Percentiles rank a stretch among this genome's conserved stretches.
These are phyloP conservation scores for Trichoderma endophyticum DNA, from an alignment of 2,329 filamentous ascomycete genomes.

Conservation along the genomic window DNA sequence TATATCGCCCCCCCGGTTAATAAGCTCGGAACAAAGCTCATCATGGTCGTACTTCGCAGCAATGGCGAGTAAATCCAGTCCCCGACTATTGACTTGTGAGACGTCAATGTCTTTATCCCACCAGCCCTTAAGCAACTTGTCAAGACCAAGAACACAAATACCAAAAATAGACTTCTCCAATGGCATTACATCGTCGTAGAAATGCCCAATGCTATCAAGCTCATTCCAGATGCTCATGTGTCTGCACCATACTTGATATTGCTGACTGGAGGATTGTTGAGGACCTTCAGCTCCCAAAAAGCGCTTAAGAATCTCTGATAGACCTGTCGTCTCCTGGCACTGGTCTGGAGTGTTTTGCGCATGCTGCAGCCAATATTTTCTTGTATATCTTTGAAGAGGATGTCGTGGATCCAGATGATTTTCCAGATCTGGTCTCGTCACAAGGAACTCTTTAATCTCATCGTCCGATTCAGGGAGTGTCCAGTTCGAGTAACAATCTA, in stretches of 20 bases:
- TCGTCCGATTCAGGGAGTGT: accelerated
- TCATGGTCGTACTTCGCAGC: background rate
- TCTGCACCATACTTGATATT: background rate
- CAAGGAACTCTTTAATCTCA: accelerated
- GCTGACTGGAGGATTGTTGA: background rate
- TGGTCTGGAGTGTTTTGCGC: background rate
- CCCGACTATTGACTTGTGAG: background rate
- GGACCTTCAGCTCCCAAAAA: background rate
- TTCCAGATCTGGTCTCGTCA: background rate
- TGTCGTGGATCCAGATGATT: background rate
- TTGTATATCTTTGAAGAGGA: background rate
- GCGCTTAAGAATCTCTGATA: background rate
- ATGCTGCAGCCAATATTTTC: background rate
- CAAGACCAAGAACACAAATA: background rate
- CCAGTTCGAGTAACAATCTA: background rate
- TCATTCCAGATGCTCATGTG: background rate
- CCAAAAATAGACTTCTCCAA: background rate
- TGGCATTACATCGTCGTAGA: background rate
- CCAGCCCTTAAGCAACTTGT: background rate
- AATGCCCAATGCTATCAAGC: too few species aligned
- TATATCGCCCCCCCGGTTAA: background rate
- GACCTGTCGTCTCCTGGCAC: background rate
- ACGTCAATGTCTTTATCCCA: background rate
- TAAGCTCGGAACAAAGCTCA: background rate
- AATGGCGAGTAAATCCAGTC: background rate